Evolutionary conservation across 805 yeast genomes (phyloP), one percentile per base, ranked within the genome.

Genomic region (Zygosaccharomyces lentus): DNA sequence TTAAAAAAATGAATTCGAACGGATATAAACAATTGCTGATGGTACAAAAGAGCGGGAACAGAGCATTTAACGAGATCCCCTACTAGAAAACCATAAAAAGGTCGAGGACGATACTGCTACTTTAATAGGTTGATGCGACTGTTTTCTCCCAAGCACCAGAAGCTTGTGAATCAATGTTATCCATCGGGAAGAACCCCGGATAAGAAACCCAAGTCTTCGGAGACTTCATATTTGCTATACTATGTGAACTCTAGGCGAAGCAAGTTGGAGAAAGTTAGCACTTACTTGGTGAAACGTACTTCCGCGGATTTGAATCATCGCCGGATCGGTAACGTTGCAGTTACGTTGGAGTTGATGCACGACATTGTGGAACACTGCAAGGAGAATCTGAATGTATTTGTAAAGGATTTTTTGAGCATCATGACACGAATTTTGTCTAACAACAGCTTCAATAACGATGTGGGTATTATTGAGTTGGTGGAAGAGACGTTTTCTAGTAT

Each of bases 161-260:
- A 87, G 59, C 74, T 90, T 58, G 86, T 93, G 31, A 76, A 84
- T 42, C 96, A 87, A 65, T 93, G 98, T 70, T 91, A 91, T 64
- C 98, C 96, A 5, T 78, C 93, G 1, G 96, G 97, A 1, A 76
- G 88, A 50, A 83, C 81, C 6, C 76, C 77, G 5, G 98, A 90
- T 59, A 90, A 90, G 69, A 83, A 84, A 57, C 96, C 99, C 12
- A 90, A 91, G 64, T 81, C 95, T 2, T 87, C 95, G 16, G 98
- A 93, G 64, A 74, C 95, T 38, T 84, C 95, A 48, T 88, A 89
- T 61, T 73, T 91, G 54, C 69, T 91, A 26, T 91, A 85, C 71
- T 91, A 91, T 64, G 96, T 96, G 16, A 82, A 95, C 34, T 84
- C 96, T 3, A 74, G 97, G 56, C 74, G 96, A 45, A 83, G 88